Evolutionary conservation across 2,329 filamentous ascomycete species (phyloP), one percentile per base, ranked within the genome.

Genomic region (Leptographium wingfieldii): DNA sequence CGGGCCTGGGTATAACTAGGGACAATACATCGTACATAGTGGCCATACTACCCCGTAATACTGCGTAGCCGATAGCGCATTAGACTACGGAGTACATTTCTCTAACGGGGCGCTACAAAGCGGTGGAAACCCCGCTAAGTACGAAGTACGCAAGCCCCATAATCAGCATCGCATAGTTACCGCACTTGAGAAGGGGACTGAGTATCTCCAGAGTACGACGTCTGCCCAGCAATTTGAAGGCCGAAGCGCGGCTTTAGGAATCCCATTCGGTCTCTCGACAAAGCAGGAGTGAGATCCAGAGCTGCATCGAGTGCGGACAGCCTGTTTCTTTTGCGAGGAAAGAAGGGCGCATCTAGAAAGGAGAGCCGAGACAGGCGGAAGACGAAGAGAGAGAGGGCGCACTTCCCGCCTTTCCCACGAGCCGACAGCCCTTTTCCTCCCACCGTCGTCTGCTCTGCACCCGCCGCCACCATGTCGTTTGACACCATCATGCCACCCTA

Each of bases 401-500:
- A 14, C 9, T 43, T 43, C 40, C 40, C 40, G 40, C 40, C 40
- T 19, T 7, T 40, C 10, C 16, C 9, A 35, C 33, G 33, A 35
- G 9, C 33, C 33, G 33, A 7, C 33, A 5, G 33, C 33, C 33
- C 33, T 35, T 35, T 35, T 11, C 33, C 33, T 2, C 33, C 22
- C 22, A 22, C 22, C 22, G 22, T 22, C 33, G 33, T 10, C 33
- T 11, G 9, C 10, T 10, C 33, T 35, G 38, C 40, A 11, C 38
- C 6, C 40, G 12, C 19, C 40, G 40, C 40, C 14, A 70, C 66
- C 58, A 90, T 90, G 87, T 89, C 88, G 58, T 87, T 90, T 75
- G 87, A 91, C 65, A 74, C 83, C 53, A 80, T 85, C 54, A 77
- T 84, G 68, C 85, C 85, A 2, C 83, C 84, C 16, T 86, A 83